Evolutionary conservation across 768 basidiomycete species (phyloP), one percentile per base, ranked within the genome.

Genomic region (Podaxis sp.): DNA sequence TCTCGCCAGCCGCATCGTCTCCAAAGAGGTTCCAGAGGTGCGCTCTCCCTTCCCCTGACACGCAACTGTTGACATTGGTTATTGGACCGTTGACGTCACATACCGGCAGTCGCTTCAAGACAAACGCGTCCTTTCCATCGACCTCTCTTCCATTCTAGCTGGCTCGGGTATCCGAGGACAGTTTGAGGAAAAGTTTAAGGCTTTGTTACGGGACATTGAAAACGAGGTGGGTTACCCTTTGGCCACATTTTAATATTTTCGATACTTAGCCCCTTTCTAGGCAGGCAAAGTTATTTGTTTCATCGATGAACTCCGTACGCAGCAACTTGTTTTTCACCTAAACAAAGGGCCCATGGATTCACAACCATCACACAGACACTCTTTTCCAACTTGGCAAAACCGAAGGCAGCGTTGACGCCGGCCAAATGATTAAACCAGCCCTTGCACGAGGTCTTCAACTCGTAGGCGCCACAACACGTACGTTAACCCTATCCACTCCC

Each of bases 111-210:
- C 93, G 7, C 77, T 96, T 10, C 90, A 94, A 64, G 77, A 89
- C 69, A 96, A 95, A 71, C 85, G 90, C n/a, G 91, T 97, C 0
- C 82, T 96, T 0, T 87, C 95, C 0, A 83, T 96, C 58, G 95
- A 96, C 72, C 80, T 96, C 2, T 82, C 93, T 0, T 85, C 88
- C 1, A 85, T 96, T 24, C 84, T 96, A 77, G 95, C 93, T 6
- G 95, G 95, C 1, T 93, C 94, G 1, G 93, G 94, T 0, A 90
- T 96, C 57, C 87, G 95, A 46, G 95, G 95, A 1, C 91, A 95
- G 67, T 96, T 96, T 58, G 95, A 97, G 68, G 93, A 93, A 73
- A 94, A 94, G 67, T 95, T 96, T 82, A 95, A 96, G 72, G 89
- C 87, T 0, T 79, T 97, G 1, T 78, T 96, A n/a, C 84, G 84